Conservation (phyloP, 1,284 basidiomycete species). For the Puccinia brachypodii region DNA sequence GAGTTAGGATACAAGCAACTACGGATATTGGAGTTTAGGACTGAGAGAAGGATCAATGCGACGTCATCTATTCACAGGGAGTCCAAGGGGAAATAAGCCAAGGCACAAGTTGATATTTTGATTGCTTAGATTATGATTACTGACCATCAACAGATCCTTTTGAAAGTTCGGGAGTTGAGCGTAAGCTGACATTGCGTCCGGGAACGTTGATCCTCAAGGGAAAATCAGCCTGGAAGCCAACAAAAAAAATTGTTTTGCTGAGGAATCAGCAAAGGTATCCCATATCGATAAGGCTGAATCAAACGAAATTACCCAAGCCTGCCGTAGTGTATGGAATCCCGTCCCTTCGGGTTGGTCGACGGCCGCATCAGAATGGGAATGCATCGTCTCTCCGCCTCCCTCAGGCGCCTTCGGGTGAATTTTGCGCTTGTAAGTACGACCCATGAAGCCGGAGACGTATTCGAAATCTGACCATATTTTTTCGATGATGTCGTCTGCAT, state of each 20-base stretch:
- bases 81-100: not conserved
- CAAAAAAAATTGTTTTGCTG: not conserved
- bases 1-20: constrained; percentile 84
- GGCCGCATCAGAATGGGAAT: constrained; percentile 6
- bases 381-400: not conserved
- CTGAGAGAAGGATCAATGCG: constrained; percentile 74
- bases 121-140: not conserved
- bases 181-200: constrained; percentile 20
- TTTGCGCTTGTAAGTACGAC: constrained; percentile 19
- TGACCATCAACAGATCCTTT: constrained; percentile 24
- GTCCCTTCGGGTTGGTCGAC: constrained; percentile 24
- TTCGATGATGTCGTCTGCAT: constrained; percentile 75
- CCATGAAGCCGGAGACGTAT: constrained; percentile 39
- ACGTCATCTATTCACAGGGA: constrained; percentile 66
- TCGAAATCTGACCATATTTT: constrained; percentile 78
- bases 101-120: constrained; percentile 22
- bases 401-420: constrained; percentile 13
- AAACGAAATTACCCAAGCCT: constrained; percentile 21
- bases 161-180: constrained; percentile 8
- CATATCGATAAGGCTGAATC: not conserved
- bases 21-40: constrained; percentile 85
- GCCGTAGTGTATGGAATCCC: not conserved
- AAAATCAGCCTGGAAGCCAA: constrained; percentile 24
- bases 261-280: not conserved
- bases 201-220: constrained; percentile 41